phyloP scores from a whole-genome alignment of 1,284 basidiomycete genomes.

The Ceratobasidium sp. region DNA sequence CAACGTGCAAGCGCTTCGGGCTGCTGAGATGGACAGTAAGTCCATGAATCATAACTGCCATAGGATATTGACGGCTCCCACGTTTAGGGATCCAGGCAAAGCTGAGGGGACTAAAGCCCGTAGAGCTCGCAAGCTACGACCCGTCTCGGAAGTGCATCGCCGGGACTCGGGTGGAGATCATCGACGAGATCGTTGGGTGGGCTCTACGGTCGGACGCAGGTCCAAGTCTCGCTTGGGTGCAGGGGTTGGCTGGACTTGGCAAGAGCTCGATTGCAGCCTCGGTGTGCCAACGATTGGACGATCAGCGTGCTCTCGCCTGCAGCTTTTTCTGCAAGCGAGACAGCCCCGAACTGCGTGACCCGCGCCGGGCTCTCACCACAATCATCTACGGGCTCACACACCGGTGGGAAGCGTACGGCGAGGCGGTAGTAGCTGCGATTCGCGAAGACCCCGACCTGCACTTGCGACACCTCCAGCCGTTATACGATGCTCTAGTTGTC shows the following conservation, averaged over 20 bases:
- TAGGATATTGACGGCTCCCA: background rate
- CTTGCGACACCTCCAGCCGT: background rate
- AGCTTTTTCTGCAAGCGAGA: constrained; percentile 12
- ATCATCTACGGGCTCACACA: constrained; percentile 5
- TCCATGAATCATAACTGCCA: background rate
- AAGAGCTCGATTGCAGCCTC: constrained; percentile 53
- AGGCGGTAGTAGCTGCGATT: background rate
- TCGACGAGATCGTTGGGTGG: background rate
- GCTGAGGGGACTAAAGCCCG: background rate
- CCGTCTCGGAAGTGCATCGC: background rate
- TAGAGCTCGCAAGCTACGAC: background rate
- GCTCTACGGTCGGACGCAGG: background rate
- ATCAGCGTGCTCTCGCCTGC: constrained; percentile 51
- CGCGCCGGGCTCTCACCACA: no score
- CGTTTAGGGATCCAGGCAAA: background rate
- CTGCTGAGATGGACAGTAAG: background rate
- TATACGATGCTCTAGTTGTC: background rate
- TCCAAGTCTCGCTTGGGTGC: constrained; percentile 46
- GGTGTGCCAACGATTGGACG: constrained; percentile 45
- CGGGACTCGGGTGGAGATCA: background rate
- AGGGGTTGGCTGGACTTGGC: constrained; percentile 52
- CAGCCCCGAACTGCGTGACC: no score
- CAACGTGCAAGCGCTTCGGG: background rate
- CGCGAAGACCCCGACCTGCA: background rate
- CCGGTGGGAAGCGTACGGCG: background rate